Evolutionary conservation across 371 early-diverging fungal genomes (phyloP).

Genomic region (Syncephalastrum contaminatum): DNA sequence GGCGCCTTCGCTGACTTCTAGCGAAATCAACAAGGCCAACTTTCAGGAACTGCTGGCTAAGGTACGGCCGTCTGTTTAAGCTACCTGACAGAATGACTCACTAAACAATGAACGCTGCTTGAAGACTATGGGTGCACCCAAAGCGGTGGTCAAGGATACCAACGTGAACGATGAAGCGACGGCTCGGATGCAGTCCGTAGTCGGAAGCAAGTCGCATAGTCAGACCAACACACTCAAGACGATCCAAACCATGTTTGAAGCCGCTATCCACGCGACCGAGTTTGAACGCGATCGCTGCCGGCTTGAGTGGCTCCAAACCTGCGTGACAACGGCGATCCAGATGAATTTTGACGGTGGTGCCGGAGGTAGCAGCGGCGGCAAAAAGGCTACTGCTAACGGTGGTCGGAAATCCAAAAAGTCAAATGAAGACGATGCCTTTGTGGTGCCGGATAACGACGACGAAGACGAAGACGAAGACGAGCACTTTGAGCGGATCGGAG

Average conservation of each 20-base stretch:
- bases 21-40: slow-evolving; percentile 20
- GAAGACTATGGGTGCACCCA: slow-evolving; percentile 24
- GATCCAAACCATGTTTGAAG: slow-evolving; percentile 32
- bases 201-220: slow-evolving; percentile 31
- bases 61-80: slow-evolving; percentile 8
- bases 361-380: no score
- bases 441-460: slow-evolving; percentile 6
- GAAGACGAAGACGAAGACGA: slow-evolving; percentile 26
- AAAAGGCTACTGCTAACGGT: background rate
- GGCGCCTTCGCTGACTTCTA: slow-evolving; percentile 5
- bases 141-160: slow-evolving; percentile 15
- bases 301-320: slow-evolving; percentile 41
- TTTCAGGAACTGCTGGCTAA: slow-evolving; percentile 22
- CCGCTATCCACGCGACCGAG: slow-evolving; percentile 22
- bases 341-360: slow-evolving; percentile 20
- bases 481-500: slow-evolving; percentile 15
- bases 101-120: background rate
- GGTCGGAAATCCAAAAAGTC: slow-evolving; percentile 5
- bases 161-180: slow-evolving; percentile 19
- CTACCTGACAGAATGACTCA: background rate
- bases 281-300: slow-evolving; percentile 30
- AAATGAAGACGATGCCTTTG: slow-evolving; percentile 2
- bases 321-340: slow-evolving; percentile 34
- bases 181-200: slow-evolving; percentile 17
- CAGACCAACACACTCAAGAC: slow-evolving; percentile 30